These are phyloP conservation scores for Hippophae rhamnoides DNA, from an alignment of 306 rosid species.

Conservation along the genomic window DNA sequence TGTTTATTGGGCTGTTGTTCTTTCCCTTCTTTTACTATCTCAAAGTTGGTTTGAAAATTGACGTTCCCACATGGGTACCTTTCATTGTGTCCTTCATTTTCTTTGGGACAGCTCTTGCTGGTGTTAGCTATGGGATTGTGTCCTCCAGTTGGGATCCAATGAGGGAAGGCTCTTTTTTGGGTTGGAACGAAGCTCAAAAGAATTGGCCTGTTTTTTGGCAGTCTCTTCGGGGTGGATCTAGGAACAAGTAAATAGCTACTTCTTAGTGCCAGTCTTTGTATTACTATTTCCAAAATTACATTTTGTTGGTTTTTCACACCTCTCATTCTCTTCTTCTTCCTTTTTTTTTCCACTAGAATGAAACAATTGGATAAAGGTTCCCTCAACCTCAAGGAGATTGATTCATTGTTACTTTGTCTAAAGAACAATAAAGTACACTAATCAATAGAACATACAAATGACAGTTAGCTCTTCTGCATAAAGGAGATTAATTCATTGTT, in stretches of 20 bases:
- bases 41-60: conserved; percentile 69
- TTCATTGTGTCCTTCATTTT: conserved; percentile 74
- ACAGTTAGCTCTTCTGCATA: too few species aligned
- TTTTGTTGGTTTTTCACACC: too few species aligned
- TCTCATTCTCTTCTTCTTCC: too few species aligned
- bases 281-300: too few species aligned
- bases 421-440: too few species aligned
- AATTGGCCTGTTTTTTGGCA: conserved; percentile 75
- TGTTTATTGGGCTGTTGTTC: conserved; percentile 59
- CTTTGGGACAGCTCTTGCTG: conserved; percentile 82
- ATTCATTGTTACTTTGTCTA: too few species aligned
- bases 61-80: conserved; percentile 93
- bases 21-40: conserved; percentile 80
- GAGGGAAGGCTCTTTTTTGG: conserved; percentile 58
- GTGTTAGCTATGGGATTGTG: conserved; percentile 93
- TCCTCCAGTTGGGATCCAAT: conserved; percentile 86
- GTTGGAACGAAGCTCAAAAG: conserved; percentile 64
- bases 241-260: conserved; percentile 32
- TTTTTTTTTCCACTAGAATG: too few species aligned
- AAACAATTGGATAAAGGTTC: too few species aligned
- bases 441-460: too few species aligned
- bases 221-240: conserved; percentile 39
- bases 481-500: too few species aligned
- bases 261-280: too few species aligned
- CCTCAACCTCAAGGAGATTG: too few species aligned